phyloP scores from a whole-genome alignment of 2,329 filamentous ascomycete genomes.

The Blastomyces emzantsi region DNA sequence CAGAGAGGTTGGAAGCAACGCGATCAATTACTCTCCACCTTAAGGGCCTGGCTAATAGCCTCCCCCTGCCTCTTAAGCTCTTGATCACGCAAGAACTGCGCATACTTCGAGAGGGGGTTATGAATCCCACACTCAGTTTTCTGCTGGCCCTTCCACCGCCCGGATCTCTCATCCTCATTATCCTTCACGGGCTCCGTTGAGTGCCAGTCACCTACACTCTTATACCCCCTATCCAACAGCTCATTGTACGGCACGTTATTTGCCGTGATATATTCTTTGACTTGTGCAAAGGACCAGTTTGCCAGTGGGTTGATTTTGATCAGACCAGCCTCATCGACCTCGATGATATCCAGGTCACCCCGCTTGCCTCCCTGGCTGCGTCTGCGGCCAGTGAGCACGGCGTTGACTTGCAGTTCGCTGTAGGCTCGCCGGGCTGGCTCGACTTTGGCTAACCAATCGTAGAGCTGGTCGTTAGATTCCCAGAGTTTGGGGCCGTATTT shows the following conservation, averaged over 20 bases:
- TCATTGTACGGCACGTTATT: slow-evolving; percentile 90
- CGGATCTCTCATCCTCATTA: slow-evolving; percentile 90
- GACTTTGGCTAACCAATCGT: slow-evolving; percentile 96
- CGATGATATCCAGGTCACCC: slow-evolving; percentile 80
- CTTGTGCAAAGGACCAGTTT: slow-evolving; percentile 86
- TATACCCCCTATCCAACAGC: slow-evolving; percentile 88
- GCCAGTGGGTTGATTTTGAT: slow-evolving; percentile 97
- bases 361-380: slow-evolving; percentile 89
- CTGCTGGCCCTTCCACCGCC: slow-evolving; percentile 88
- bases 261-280: slow-evolving; percentile 76
- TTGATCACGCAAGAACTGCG: slow-evolving; percentile 68
- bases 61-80: slow-evolving; percentile 58
- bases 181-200: slow-evolving; percentile 84
- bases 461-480: slow-evolving; percentile 77
- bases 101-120: slow-evolving; percentile 92
- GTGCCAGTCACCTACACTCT: slow-evolving; percentile 97
- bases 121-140: slow-evolving; percentile 99
- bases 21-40: slow-evolving; percentile 15
- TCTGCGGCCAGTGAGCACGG: slow-evolving; percentile 84
- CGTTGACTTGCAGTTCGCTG: slow-evolving; percentile 73
- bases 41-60: slow-evolving; percentile 40
- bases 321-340: slow-evolving; percentile 81
- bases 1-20: background rate
- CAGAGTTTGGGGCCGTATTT: slow-evolving; percentile 77
- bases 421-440: slow-evolving; percentile 93